Evolutionary conservation across 106 monocot species (phyloP).

Genomic region (Ottelia alismoides): DNA sequence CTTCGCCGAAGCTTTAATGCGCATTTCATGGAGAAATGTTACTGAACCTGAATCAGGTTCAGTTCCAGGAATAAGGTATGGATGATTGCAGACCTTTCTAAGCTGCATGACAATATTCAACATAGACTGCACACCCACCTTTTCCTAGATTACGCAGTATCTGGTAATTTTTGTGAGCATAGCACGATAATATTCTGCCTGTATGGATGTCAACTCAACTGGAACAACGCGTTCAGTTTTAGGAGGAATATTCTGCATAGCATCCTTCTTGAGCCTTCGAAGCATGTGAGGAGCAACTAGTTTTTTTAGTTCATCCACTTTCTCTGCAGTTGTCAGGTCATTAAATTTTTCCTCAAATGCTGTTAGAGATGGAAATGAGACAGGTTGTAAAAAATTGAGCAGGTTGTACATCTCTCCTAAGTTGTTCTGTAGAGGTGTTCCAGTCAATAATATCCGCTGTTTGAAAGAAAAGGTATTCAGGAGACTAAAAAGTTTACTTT

Average conservation of each 20-base stretch:
- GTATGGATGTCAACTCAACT: conserved; percentile 90
- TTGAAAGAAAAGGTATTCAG: conserved; percentile 85
- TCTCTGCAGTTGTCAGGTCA: conserved; percentile 83
- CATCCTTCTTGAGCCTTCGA: conserved; percentile 85
- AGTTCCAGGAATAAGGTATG: conserved; percentile 95
- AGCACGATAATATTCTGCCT: conserved; percentile 91
- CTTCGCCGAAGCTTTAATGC: conserved; percentile 95
- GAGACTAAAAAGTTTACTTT: conserved; percentile 82
- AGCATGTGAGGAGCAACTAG: conserved; percentile 97
- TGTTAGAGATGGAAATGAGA: conserved; percentile 77
- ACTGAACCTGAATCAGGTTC: conserved; percentile 84
- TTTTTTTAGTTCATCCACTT: conserved; percentile 92
- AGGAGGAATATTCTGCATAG: conserved; percentile 96
- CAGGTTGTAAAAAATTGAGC: conserved; percentile 87
- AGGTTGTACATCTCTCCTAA: conserved; percentile 96
- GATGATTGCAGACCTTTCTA: conserved; percentile 96
- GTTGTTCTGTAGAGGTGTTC: conserved; percentile 96
- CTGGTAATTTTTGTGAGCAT: conserved; percentile 96
- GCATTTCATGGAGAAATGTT: conserved; percentile 92
- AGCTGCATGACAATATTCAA: conserved; percentile 98
- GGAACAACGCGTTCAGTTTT: conserved; percentile 92
- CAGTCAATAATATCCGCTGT: conserved; percentile 87
- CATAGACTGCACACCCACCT: conserved; percentile 84
- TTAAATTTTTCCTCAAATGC: conserved; percentile 95
- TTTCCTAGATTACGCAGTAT: conserved; percentile 80